phyloP scores from a whole-genome alignment of 139 green algal species.

The Micractinium sp. region DNA sequence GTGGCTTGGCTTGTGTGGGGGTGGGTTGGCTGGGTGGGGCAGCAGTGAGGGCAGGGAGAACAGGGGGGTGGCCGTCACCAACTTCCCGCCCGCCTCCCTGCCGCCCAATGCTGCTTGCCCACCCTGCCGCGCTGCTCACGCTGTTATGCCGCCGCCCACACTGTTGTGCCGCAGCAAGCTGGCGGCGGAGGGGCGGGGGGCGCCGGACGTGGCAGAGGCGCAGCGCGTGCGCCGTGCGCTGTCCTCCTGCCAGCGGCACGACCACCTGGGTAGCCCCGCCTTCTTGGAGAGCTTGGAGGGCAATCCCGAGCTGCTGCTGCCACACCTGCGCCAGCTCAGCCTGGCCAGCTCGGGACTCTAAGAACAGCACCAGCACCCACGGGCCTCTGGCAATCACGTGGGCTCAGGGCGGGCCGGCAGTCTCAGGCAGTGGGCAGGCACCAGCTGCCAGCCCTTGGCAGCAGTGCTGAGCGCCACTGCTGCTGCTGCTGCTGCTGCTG shows the following conservation, averaged over 20 bases:
- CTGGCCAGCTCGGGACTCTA: not conserved
- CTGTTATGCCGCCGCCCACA: not conserved
- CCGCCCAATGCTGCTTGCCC: not conserved
- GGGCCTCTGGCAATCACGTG: too few species aligned
- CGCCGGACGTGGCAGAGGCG: not conserved
- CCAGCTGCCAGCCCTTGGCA: too few species aligned
- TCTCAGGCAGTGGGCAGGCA: too few species aligned
- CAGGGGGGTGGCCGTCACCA: too few species aligned
- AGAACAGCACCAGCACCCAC: not conserved
- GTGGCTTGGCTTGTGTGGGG: too few species aligned
- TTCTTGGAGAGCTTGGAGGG: constrained; percentile 13
- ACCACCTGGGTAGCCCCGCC: constrained; percentile 34
- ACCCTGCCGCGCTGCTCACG: not conserved
- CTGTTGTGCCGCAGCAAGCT: constrained; percentile 25
- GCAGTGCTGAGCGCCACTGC: too few species aligned
- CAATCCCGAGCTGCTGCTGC: constrained; percentile 36
- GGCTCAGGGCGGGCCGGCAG: too few species aligned
- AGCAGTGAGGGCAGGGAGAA: not conserved
- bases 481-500: too few species aligned
- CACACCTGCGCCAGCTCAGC: constrained; percentile 19
- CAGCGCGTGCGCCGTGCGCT: not conserved
- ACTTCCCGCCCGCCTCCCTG: not conserved
- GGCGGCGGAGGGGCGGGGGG: not conserved
- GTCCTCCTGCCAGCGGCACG: constrained; percentile 17
- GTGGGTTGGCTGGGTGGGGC: not conserved